Evolutionary conservation across 2,329 filamentous ascomycete species (phyloP), one percentile per base, ranked within the genome.

Genomic region (Aspergillus neoniger): DNA sequence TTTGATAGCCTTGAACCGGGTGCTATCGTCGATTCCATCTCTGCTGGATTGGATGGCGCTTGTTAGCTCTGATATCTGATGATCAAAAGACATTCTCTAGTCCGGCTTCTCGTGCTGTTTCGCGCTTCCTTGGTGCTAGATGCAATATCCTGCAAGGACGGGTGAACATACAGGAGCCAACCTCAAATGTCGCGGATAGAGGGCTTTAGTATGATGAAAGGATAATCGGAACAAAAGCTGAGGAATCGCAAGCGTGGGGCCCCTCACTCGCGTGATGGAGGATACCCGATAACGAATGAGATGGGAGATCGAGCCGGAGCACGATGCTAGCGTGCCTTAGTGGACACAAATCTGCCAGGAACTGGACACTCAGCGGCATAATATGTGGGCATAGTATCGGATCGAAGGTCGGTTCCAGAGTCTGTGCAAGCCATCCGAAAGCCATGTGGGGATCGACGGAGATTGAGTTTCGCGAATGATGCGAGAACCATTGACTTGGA

Each of bases 1-100:
- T 23, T 41, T 53, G 23, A 64, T 49, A 23, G 59, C 57, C 30
- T 49, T 58, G 43, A 53, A 38, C 4, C 57, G 63, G 25, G 62
- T 49, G 23, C 36, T 47, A 44, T 62, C 51, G 39, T 64, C 51
- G 19, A 62, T 44, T 6, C 32, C 19, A 9, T 61, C 36, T 28
- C 50, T 38, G 50, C 41, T 61, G 1, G 62, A 60, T 28, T 57
- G 54, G 17, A 58, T 51, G 17, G 51, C 32, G 14, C 50, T 32
- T 5, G 60, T 41, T 36, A 63, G 44, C 17, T 53, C 19, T 10
- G 47, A 23, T 23, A 64, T 64, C 17, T 60, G 62, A 23, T 17
- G 30, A 10, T 60, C 58, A n/a, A 59, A 21, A 12, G 47, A 56
- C 17, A 51, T 38, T 19, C 14, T 44, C 19, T 6, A 14, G 41